A percentile compares a stretch with the other conserved stretches of the same genome.
These are phyloP conservation scores for Apostasia shenzhenica DNA, from an alignment of 106 monocot genomes.

Conservation along the genomic window DNA sequence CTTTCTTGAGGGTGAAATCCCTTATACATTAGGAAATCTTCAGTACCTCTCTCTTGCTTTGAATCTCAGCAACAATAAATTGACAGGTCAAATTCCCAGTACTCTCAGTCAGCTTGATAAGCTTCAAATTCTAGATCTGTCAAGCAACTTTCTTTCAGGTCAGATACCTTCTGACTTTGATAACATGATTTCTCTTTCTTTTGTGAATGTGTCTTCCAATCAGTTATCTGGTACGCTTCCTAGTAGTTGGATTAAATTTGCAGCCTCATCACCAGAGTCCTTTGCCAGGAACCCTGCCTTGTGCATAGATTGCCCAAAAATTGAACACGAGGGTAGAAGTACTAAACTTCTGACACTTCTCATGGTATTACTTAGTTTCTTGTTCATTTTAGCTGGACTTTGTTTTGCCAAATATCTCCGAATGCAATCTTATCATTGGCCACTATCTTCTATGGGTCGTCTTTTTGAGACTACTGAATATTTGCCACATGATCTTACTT, in stretches of 20 bases:
- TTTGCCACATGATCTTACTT: constrained; percentile 57
- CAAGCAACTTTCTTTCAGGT: constrained; percentile 54
- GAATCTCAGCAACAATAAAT: constrained; percentile 44
- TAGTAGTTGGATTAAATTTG: constrained; percentile 43
- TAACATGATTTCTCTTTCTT: constrained; percentile 57
- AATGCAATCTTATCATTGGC: constrained; percentile 3
- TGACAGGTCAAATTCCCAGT: constrained; percentile 43
- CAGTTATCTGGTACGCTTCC: constrained; percentile 48
- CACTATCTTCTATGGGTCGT: constrained; percentile 3
- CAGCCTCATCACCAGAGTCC: constrained; percentile 24
- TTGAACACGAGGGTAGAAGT: constrained; percentile 3
- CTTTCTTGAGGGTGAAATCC: constrained; percentile 47
- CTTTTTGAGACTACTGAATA: constrained; percentile 17
- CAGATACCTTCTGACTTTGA: constrained; percentile 39
- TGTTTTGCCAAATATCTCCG: constrained; percentile 11
- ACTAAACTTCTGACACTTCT: constrained; percentile 6
- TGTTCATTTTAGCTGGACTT: constrained; percentile 24
- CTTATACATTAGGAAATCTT: constrained; percentile 51
- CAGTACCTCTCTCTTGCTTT: constrained; percentile 42
- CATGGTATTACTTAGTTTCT: constrained; percentile 9
- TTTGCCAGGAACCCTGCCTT: constrained; percentile 41
- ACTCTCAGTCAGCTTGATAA: constrained; percentile 51
- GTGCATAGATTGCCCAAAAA: constrained; percentile 12
- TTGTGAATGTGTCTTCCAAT: constrained; percentile 62
- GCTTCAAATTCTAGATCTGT: constrained; percentile 58